Evolutionary conservation across 2,329 filamentous ascomycete genomes (phyloP).

Genomic region (Ilyonectria robusta): DNA sequence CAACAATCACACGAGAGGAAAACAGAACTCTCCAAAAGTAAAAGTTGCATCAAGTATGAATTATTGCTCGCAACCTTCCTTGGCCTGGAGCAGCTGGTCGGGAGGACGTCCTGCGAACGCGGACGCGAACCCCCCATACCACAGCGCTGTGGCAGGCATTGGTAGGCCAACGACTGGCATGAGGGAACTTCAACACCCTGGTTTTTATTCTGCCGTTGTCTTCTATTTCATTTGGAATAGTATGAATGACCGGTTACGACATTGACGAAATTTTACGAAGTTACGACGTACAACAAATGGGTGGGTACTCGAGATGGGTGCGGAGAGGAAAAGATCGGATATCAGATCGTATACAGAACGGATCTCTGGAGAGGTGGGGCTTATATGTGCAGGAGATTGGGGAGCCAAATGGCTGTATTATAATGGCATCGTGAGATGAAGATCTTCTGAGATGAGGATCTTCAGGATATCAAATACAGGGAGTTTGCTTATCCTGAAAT

Average conservation of each 20-base stretch:
- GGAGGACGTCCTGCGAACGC: not conserved
- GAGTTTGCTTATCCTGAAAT: not conserved
- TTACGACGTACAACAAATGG: slow-evolving; percentile 35
- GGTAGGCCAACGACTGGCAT: not conserved
- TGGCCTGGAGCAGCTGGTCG: not conserved
- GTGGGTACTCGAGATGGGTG: slow-evolving; percentile 11
- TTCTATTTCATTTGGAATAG: slow-evolving; percentile 22
- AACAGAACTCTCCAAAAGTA: slow-evolving; percentile 44
- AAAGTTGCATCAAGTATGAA: slow-evolving; percentile 10
- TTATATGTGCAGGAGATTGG: not conserved
- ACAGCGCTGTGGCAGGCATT: slow-evolving; percentile 2
- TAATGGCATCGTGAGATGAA: not conserved
- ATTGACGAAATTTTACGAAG: slow-evolving; percentile 41
- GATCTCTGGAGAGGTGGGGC: not conserved
- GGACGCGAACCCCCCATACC: not conserved
- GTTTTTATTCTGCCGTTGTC: not conserved
- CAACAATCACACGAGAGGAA: slow-evolving; percentile 40
- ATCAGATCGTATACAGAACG: slow-evolving; percentile 27
- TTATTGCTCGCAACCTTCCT: not conserved
- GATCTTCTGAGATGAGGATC: not conserved
- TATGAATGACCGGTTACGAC: slow-evolving; percentile 38
- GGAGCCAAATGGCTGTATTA: slow-evolving; percentile 8
- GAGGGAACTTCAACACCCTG: not conserved
- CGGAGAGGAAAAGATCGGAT: slow-evolving; percentile 22
- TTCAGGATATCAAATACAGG: slow-evolving; percentile 2